A percentile compares a stretch with the other conserved stretches of the same genome.
These are phyloP conservation scores for Colletotrichum cordylinicola DNA, from an alignment of 2,329 filamentous ascomycete species.

Conservation along the genomic window DNA sequence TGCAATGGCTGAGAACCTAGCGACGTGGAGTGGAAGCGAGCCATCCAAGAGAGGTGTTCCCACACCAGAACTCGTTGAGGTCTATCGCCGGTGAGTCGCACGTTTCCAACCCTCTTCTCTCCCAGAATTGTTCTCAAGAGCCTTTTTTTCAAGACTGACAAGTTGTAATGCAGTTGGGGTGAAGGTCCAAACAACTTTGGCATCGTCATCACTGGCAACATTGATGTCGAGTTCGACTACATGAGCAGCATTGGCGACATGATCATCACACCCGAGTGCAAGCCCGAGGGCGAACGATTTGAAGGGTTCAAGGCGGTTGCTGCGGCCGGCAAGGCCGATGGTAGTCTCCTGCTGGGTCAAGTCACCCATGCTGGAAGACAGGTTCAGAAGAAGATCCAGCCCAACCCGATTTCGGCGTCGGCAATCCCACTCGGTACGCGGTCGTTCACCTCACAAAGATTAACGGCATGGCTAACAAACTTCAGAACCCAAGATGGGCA, in stretches of 20 bases:
- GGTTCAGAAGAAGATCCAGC: slow-evolving; percentile 34
- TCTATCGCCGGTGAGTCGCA: slow-evolving; percentile 52
- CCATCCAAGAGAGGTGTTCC: slow-evolving; percentile 52
- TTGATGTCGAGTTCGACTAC: slow-evolving; percentile 67
- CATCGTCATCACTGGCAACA: slow-evolving; percentile 66
- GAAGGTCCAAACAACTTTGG: slow-evolving; percentile 54
- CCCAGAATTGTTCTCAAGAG: neutral
- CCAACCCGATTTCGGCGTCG: slow-evolving; percentile 45
- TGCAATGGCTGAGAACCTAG: slow-evolving; percentile 70
- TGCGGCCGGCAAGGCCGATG: slow-evolving; percentile 58
- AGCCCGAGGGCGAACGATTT: slow-evolving; percentile 62
- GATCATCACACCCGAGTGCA: slow-evolving; percentile 60
- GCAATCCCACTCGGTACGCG: slow-evolving; percentile 37
- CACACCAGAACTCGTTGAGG: slow-evolving; percentile 47
- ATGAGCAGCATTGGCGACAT: slow-evolving; percentile 61
- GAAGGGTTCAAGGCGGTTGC: slow-evolving; percentile 66
- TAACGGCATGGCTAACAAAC: neutral
- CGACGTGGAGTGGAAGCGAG: slow-evolving; percentile 63
- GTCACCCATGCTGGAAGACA: slow-evolving; percentile 69
- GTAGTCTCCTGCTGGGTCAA: slow-evolving; percentile 65
- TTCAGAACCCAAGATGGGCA: slow-evolving; percentile 27
- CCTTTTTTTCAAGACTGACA: neutral
- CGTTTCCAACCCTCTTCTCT: neutral
- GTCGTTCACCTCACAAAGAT: neutral
- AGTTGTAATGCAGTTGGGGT: slow-evolving; percentile 51